Base-by-base conservation (phyloP, 1,284 basidiomycete genomes). In the Afroboletus lepidellus region DNA sequence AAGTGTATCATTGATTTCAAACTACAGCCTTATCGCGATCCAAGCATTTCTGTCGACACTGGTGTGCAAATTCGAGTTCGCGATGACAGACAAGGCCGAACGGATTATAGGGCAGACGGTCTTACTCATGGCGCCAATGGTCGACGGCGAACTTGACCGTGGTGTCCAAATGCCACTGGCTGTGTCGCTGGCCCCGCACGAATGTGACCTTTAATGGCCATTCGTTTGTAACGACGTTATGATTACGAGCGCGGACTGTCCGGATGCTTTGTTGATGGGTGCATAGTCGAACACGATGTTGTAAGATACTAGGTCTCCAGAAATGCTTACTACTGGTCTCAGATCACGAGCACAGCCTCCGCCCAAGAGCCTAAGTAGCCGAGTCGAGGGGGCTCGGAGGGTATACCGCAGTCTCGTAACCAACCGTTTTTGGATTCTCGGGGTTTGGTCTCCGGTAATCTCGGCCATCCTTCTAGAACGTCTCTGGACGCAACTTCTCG, bases 91-190 rank as follows among this genome's bases (percentile, higher is more conserved):
- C 27, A 65, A 74, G 51, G 59, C 72, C 0, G 62, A 66, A 42
- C 69, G 61, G 41, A 63, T 80, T 44, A 53, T 75, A 34, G 70
- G 75, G 27, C 72, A 76, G 60, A 61, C 71, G 4, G 72, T 70
- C 18, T 46, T 74, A 4, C 63, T 77, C 2, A 76, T 78, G 72
- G 61, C 67, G 2, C 79, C 78, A 11, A 75, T 74, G 20, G 68
- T 82, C 13, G 74, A 75, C 55, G 74, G 74, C 7, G 67, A 78
- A 57, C 62, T 71, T 18, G 69, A 74, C 34, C 74, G 73, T 41
- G 79, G 77, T 5, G 61, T 65, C 15, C 79, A 81, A 54, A 56
- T 83, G 50, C 82, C 83, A 5, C 62, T 83, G 49, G 60, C 60
- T 37, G 67, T 82, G 23, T 73, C 72, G 8, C 32, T 61, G 1